A percentile compares a stretch with the other conserved stretches of the same genome.
These are phyloP conservation scores for Ailanthus altissimus DNA, from an alignment of 345 rosid genomes.

Conservation along the genomic window DNA sequence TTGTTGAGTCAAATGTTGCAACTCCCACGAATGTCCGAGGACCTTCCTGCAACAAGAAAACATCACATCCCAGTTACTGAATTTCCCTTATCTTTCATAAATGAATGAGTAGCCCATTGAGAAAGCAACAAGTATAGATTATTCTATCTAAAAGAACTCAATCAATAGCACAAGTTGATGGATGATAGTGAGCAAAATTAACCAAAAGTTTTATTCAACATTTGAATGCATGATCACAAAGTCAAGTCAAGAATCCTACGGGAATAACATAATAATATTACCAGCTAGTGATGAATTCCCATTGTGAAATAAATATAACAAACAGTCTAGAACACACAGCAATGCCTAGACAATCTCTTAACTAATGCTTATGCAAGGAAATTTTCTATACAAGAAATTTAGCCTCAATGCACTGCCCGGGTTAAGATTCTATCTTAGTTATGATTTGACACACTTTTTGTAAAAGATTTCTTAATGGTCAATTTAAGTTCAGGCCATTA, in stretches of 20 bases:
- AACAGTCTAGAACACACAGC: neutral
- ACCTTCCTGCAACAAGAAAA: slow-evolving; percentile 75
- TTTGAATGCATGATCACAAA: neutral
- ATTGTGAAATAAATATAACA: neutral
- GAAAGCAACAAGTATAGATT: no score
- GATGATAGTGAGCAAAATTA: neutral
- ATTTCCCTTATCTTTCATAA: neutral
- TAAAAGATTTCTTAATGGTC: neutral
- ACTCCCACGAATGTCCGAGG: slow-evolving; percentile 95
- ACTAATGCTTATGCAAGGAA: neutral
- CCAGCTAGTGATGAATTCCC: neutral
- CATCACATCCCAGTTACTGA: slow-evolving; percentile 5
- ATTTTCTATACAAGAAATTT: neutral
- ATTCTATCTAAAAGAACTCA: neutral
- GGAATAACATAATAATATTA: neutral
- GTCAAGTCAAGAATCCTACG: neutral
- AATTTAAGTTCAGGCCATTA: neutral
- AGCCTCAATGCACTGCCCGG: neutral
- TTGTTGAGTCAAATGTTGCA: slow-evolving; percentile 95
- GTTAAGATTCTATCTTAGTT: neutral
- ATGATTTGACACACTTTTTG: neutral
- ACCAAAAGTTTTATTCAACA: neutral
- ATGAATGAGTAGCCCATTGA: no score
- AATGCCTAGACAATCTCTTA: neutral
- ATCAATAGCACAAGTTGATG: neutral